Evolutionary conservation across 257 asterid genomes (phyloP).

Genomic region (Plantago elongata): DNA sequence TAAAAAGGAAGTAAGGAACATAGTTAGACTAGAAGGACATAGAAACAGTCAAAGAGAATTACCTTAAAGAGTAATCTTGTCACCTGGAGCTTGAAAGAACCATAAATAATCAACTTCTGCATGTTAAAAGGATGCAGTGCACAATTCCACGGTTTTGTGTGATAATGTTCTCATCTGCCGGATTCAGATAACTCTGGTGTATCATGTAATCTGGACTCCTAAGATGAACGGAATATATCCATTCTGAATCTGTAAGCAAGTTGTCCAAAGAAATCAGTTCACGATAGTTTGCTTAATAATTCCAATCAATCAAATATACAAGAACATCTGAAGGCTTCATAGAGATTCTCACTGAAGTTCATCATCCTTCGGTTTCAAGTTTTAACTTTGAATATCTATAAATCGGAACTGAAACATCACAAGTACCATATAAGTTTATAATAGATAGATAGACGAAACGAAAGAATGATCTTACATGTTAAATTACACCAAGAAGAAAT

Average conservation of each 20-base stretch:
- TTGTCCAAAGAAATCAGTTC: not conserved
- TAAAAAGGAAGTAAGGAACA: not conserved
- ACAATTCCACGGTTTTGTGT: too few relatives aligned
- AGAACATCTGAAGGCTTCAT: too few relatives aligned
- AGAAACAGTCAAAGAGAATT: not conserved
- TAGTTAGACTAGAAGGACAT: not conserved
- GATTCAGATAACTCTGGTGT: too few relatives aligned
- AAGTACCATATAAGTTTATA: constrained; percentile 1
- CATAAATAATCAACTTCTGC: not conserved
- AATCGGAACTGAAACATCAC: too few relatives aligned
- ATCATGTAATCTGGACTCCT: too few relatives aligned
- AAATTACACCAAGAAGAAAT: constrained; percentile 1
- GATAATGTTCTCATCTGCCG: too few relatives aligned
- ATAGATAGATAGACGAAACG: constrained; percentile 10
- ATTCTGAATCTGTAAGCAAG: not conserved
- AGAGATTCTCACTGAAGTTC: not conserved
- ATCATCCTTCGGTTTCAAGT: not conserved
- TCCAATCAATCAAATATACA: not conserved
- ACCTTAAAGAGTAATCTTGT: not conserved
- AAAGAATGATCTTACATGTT: constrained; percentile 17
- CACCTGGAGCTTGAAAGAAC: not conserved
- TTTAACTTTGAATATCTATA: not conserved
- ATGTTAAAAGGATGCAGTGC: not conserved
- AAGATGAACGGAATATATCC: not conserved
- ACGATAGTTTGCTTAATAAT: not conserved